These are phyloP conservation scores for Colletotrichum sp. DNA, from an alignment of 2,329 filamentous ascomycete species.

Conservation along the genomic window DNA sequence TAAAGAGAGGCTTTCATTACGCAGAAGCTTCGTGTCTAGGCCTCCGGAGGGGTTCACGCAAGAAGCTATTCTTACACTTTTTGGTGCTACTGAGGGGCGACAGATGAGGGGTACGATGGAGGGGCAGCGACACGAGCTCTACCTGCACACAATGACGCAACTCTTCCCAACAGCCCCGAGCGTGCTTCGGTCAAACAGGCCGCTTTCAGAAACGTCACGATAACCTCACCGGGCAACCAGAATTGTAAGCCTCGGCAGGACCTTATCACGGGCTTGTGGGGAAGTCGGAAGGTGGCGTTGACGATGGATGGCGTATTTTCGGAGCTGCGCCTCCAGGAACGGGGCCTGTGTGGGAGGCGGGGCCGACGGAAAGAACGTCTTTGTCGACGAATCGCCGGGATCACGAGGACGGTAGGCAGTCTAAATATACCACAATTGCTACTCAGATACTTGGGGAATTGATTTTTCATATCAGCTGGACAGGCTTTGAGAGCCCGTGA, in stretches of 20 bases:
- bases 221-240: neutral
- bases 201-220: neutral
- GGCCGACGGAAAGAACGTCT: neutral
- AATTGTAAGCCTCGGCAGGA: neutral
- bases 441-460: neutral
- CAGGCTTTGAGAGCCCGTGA: neutral
- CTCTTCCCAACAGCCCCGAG: neutral
- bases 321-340: constrained; percentile 7
- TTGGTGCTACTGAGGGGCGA: neutral
- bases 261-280: neutral
- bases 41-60: neutral
- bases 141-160: neutral
- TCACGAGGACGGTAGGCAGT: constrained; percentile 3
- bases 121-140: neutral
- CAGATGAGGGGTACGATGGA: neutral
- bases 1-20: neutral
- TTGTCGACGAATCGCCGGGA: neutral
- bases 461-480: neutral
- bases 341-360: neutral
- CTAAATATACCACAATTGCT: constrained; percentile 13
- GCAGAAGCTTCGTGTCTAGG: neutral
- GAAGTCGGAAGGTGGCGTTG: constrained; percentile 7
- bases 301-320: neutral
- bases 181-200: neutral
- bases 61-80: constrained; percentile 1